Base-by-base conservation (phyloP, 2,329 filamentous ascomycete genomes). In the Pseudogymnoascus sp. region DNA sequence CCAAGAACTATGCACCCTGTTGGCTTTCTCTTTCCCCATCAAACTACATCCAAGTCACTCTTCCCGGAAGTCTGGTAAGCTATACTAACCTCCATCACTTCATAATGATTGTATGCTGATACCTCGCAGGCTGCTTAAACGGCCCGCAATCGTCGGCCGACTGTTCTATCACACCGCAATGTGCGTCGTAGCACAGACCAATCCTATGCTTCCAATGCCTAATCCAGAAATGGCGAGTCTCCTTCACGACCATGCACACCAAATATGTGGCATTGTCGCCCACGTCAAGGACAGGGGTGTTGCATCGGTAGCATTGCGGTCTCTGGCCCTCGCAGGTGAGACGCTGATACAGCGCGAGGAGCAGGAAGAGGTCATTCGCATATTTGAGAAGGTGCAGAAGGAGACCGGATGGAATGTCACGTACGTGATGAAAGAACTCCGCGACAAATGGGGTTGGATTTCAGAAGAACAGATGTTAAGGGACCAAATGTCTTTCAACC, bases 121-220 rank as follows among this genome's bases (percentile, higher is more conserved):
- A n/a, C 59, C 55, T 60, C 39, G 9, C 57, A 89, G 86, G 90
- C 78, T 95, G 58, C 84, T 92, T 67, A 94, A 94, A 72, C 82
- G 89, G 60, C 82, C 89, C 3, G 89, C 90, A 2, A 85, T 94
- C 30, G 82, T 95, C 23, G 90, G 89, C 3, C 83, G 90, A 52
- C 78, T 96, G 7, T 91, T 96, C 71, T 96, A 95, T 70, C 92
- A 96, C 70, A 94, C 89, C 0, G 85, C 89, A 19, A 86, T 92
- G 74, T 87, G 89, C 64, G 75, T 96, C 33, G 80, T 96, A 4
- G 83, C 88, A 3, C 89, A 92, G 65, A 85, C 85, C 19, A 87
- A 96, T 70, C 92, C 92, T 0, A 71, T 87, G 58, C 79, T 85
- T 35, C 55, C 76, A 3, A 52, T 52, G 5, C 45, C 45, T 9